Percentiles rank a stretch among this genome's conserved stretches.
Conservation (phyloP, 2,329 filamentous ascomycete species). For the Fusarium protoensiforme region DNA sequence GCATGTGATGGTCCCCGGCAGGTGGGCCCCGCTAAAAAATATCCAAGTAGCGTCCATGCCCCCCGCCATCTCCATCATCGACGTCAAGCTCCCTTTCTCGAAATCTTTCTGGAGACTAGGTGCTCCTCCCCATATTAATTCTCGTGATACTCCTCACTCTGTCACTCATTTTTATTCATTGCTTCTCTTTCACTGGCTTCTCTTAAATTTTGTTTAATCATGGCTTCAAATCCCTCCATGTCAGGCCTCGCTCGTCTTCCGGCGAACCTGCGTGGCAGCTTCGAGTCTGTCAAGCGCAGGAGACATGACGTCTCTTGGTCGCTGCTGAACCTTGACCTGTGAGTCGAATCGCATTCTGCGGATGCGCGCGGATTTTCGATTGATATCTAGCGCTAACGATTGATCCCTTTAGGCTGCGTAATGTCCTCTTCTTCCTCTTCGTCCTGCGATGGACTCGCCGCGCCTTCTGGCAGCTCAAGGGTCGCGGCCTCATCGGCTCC, state of each 20-base stretch:
- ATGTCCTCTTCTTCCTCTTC: slow-evolving; percentile 90
- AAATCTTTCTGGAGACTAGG: slow-evolving; percentile 21
- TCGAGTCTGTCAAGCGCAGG: slow-evolving; percentile 69
- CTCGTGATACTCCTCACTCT: neutral
- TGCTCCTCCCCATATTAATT: neutral
- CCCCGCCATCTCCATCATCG: slow-evolving; percentile 33
- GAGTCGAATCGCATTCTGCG: slow-evolving; percentile 50
- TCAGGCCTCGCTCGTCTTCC: slow-evolving; percentile 77
- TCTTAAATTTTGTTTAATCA: slow-evolving; percentile 3
- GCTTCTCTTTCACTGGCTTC: slow-evolving; percentile 4
- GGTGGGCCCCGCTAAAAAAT: slow-evolving; percentile 44
- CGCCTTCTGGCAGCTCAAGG: slow-evolving; percentile 84
- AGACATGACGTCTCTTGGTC: slow-evolving; percentile 66
- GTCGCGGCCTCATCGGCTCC: slow-evolving; percentile 87
- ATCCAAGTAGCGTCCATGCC: slow-evolving; percentile 46
- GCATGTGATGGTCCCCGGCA: slow-evolving; percentile 39
- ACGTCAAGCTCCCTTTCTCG: slow-evolving; percentile 31
- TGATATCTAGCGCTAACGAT: neutral
- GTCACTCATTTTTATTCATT: neutral
- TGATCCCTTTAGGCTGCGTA: slow-evolving; percentile 72
- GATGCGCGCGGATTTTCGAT: neutral
- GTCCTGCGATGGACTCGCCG: slow-evolving; percentile 84
- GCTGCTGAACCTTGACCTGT: slow-evolving; percentile 76
- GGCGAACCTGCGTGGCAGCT: slow-evolving; percentile 75
- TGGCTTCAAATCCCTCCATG: slow-evolving; percentile 55